Evolutionary conservation across 768 basidiomycete genomes (phyloP), one percentile per base, ranked within the genome.

Genomic region (Pleurotus eryngii): DNA sequence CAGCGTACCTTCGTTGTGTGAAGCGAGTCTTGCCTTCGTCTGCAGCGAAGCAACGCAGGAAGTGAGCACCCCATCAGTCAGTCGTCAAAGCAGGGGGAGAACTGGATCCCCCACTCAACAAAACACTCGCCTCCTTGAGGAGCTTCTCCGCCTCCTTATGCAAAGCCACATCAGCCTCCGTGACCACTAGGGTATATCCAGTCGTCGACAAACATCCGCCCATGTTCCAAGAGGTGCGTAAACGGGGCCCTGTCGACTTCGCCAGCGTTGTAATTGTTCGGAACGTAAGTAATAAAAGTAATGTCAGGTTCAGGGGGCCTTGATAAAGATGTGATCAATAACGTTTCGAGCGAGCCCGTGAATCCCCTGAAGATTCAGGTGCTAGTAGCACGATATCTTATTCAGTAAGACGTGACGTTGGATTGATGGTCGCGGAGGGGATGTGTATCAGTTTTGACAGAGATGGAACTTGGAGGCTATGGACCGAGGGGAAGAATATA

Each of bases 141-240:
- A 84, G 80, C 72, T 87, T 90, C 73, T 93, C 91, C 4, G 81
- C 90, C 62, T 87, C 85, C 55, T 76, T 75, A 65, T 92, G 85
- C 60, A 77, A 70, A 60, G 74, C 72, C 71, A 77, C 85, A 62
- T 90, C 90, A 39, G 86, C 81, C 48, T 92, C 90, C 8, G 81
- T 76, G 6, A 88, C 76, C 49, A 87, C 89, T 2, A 79, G 70
- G 5, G 74, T 75, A 1, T 54, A 54, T 40, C 74, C 74, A 15
- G 73, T 72, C 8, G 87, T 76, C 22, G 92, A 94, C 65, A 92
- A 73, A 69, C 92, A 95, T 42, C 82, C 81, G 60, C 94, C 93
- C 90, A 92, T 91, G 38, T 39, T 54, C 51, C 35, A 54, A 20
- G 51, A 54, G 51, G 51, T 54, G 39, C 39, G n/a, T 11, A 54